phyloP scores from a whole-genome alignment of 495 filamentous ascomycete species.

The Cryomyces minteri region DNA sequence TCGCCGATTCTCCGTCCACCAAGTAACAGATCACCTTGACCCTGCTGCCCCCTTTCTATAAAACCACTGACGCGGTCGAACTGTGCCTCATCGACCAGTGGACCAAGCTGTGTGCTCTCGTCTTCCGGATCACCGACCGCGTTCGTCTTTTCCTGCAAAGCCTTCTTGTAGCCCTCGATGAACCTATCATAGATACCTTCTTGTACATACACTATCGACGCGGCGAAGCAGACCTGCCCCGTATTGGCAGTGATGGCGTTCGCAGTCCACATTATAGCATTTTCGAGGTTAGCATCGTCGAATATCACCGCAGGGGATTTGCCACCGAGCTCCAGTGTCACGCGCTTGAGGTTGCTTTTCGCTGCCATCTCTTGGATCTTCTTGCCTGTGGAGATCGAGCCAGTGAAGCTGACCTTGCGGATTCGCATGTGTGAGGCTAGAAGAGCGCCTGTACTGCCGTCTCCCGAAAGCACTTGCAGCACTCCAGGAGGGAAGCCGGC shows the following conservation, averaged over 20 bases:
- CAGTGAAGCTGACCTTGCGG: constrained; percentile 16
- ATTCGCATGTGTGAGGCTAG: constrained; percentile 23
- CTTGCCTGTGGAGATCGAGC: constrained; percentile 10
- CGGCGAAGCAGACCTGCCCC: constrained; percentile 36
- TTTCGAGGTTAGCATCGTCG: constrained; percentile 25
- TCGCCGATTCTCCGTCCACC: neutral
- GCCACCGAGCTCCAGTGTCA: constrained; percentile 27
- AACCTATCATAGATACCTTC: constrained; percentile 35
- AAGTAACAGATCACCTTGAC: neutral
- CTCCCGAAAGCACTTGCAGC: constrained; percentile 21
- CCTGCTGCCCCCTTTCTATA: constrained; percentile 3
- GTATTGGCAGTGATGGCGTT: constrained; percentile 23
- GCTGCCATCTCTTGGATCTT: constrained; percentile 22
- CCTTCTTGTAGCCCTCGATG: constrained; percentile 18
- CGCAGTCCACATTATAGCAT: constrained; percentile 22
- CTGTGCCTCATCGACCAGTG: constrained; percentile 15
- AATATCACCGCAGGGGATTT: constrained; percentile 28
- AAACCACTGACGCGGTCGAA: constrained; percentile 2
- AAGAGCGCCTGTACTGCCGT: constrained; percentile 19
- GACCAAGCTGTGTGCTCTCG: constrained; percentile 9
- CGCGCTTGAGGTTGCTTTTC: constrained; percentile 29
- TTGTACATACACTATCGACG: constrained; percentile 34
- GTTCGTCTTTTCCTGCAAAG: constrained; percentile 14
- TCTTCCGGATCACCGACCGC: constrained; percentile 13
- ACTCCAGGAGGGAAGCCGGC: constrained; percentile 24